Conservation (phyloP, 2,329 filamentous ascomycete species). For the Davidsoniella eucalypti region DNA sequence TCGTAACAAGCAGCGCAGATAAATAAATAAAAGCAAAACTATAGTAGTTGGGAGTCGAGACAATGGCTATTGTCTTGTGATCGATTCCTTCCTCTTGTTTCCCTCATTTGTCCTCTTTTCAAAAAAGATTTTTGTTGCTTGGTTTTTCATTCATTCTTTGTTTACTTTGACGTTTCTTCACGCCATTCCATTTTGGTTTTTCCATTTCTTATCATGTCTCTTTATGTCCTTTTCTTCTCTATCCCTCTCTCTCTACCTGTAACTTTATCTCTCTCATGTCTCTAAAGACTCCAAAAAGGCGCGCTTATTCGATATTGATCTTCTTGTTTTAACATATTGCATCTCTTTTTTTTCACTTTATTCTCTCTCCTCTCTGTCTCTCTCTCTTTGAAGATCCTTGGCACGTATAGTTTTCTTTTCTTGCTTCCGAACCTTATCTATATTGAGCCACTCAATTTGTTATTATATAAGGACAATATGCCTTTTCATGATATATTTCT, state of each 20-base stretch:
- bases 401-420: not conserved
- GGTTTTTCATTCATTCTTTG: not conserved
- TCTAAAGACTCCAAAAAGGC: no score
- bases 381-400: not conserved
- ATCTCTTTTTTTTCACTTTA: not conserved
- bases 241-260: not conserved
- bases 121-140: no score
- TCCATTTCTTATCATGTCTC: not conserved
- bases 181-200: not conserved
- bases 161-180: not conserved
- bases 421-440: no score
- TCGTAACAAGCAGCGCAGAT: conserved; percentile 33
- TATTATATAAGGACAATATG: no score
- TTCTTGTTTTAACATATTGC: not conserved
- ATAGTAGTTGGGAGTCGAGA: not conserved
- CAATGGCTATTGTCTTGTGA: not conserved
- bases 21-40: not conserved
- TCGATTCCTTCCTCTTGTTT: not conserved
- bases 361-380: not conserved
- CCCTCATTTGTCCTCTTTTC: conserved; percentile 3
- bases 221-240: not conserved
- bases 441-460: no score
- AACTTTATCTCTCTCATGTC: no score
- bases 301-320: no score
- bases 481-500: no score